These are phyloP conservation scores for Aspergillus heteromorphus DNA, from an alignment of 495 filamentous ascomycete genomes.

Conservation along the genomic window DNA sequence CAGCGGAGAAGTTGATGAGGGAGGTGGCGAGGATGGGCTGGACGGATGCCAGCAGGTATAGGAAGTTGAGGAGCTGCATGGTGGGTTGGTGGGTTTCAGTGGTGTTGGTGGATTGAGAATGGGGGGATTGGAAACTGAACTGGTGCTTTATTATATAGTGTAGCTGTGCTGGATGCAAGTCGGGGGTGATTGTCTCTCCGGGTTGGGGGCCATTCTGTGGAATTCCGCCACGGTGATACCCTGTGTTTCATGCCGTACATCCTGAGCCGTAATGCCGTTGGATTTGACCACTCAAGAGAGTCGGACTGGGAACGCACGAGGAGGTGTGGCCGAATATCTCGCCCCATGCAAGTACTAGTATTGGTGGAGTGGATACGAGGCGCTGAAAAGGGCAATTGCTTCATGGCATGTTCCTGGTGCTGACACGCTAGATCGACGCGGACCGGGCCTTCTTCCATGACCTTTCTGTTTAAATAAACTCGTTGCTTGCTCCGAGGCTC, in stretches of 20 bases:
- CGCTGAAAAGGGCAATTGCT: no score
- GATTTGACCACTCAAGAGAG: background rate
- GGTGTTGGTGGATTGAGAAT: no score
- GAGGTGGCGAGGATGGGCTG: background rate
- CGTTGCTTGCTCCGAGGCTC: no score
- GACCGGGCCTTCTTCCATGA: no score
- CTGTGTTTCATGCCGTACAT: background rate
- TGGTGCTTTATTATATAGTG: background rate
- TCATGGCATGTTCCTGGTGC: no score
- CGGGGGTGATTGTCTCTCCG: background rate
- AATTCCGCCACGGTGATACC: background rate
- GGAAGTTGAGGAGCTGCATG: conserved; percentile 1
- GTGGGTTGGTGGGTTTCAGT: no score
- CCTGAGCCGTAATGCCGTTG: background rate
- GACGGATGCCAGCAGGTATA: background rate
- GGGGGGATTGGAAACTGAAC: no score
- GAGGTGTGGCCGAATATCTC: no score
- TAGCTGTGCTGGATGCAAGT: background rate
- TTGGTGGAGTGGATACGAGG: background rate
- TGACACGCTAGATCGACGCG: no score
- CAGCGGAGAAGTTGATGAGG: conserved; percentile 3
- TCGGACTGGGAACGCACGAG: background rate
- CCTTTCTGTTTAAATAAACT: no score
- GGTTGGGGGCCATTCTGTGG: background rate
- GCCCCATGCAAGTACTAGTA: no score